Conservation (phyloP, 2,329 filamentous ascomycete genomes). For the Lachnellula cervina region DNA sequence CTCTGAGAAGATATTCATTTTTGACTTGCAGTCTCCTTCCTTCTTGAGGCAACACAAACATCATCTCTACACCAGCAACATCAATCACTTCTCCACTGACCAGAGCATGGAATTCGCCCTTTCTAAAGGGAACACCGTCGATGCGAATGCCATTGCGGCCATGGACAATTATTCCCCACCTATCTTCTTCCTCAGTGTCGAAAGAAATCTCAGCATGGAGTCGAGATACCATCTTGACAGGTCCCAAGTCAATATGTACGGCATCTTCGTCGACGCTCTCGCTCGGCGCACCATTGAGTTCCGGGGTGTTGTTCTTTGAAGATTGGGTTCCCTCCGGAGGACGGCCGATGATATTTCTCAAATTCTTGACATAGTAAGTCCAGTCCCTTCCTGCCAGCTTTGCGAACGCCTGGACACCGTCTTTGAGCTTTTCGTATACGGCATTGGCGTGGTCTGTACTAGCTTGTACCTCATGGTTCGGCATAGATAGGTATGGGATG, state of each 20-base stretch:
- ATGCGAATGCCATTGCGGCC: slow-evolving; percentile 88
- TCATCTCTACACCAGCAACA: slow-evolving; percentile 92
- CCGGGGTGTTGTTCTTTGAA: slow-evolving; percentile 8
- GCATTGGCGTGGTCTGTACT: slow-evolving; percentile 59
- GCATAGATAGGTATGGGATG: slow-evolving; percentile 22
- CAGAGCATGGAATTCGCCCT: slow-evolving; percentile 58
- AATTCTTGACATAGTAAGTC: slow-evolving; percentile 76
- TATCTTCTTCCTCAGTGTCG: slow-evolving; percentile 55
- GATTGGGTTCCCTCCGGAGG: slow-evolving; percentile 47
- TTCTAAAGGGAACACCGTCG: slow-evolving; percentile 67
- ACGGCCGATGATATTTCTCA: slow-evolving; percentile 72
- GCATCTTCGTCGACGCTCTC: slow-evolving; percentile 18
- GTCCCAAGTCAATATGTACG: slow-evolving; percentile 84
- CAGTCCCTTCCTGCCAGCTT: slow-evolving; percentile 78
- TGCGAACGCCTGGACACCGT: slow-evolving; percentile 69
- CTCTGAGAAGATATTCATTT: slow-evolving; percentile 63
- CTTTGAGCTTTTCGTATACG: slow-evolving; percentile 54
- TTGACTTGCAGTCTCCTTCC: slow-evolving; percentile 62
- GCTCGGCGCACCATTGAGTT: slow-evolving; percentile 33
- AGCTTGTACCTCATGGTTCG: slow-evolving; percentile 48
- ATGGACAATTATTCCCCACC: slow-evolving; percentile 82
- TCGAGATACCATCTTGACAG: slow-evolving; percentile 75
- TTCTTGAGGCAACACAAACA: slow-evolving; percentile 88
- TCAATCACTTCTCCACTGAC: slow-evolving; percentile 88
- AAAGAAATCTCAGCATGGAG: slow-evolving; percentile 73